Conservation (phyloP, 2,329 filamentous ascomycete species). For the Aureobasidium musti region DNA sequence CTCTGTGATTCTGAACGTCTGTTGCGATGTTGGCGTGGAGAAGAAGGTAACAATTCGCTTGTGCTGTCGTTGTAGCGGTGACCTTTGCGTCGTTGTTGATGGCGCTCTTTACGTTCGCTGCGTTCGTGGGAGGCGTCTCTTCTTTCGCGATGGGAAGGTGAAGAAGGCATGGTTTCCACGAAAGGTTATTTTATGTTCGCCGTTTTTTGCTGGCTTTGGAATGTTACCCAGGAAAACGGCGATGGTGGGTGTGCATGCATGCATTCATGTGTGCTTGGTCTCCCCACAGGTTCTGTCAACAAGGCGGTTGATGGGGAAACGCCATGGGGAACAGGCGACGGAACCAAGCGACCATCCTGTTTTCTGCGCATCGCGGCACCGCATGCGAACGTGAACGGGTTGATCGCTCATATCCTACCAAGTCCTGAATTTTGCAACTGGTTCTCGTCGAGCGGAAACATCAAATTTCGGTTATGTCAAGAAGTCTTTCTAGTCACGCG, state of each 20-base stretch:
- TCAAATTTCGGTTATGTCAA: too few relatives aligned
- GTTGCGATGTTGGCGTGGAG: background rate
- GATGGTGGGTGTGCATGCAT: background rate
- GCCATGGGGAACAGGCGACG: background rate
- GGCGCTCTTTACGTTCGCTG: constrained; percentile 36
- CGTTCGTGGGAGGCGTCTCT: constrained; percentile 31
- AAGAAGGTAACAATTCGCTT: constrained; percentile 34
- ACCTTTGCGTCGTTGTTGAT: constrained; percentile 37
- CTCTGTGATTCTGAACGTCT: background rate
- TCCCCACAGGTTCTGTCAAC: constrained; percentile 10
- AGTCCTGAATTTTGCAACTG: too few relatives aligned
- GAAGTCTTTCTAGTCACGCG: too few relatives aligned
- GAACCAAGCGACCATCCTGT: background rate
- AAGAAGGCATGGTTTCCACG: constrained; percentile 2
- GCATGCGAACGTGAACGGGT: too few relatives aligned
- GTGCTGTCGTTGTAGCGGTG: constrained; percentile 43
- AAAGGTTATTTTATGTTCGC: background rate
- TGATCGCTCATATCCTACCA: too few relatives aligned
- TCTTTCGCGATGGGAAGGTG: constrained; percentile 20
- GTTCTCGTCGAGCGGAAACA: too few relatives aligned
- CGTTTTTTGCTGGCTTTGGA: background rate
- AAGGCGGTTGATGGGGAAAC: constrained; percentile 7
- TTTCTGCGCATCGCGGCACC: background rate
- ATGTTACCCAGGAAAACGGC: background rate
- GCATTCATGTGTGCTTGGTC: background rate